Evolutionary conservation across 2,329 filamentous ascomycete genomes (phyloP).

Genomic region (Colletotrichum sp.): DNA sequence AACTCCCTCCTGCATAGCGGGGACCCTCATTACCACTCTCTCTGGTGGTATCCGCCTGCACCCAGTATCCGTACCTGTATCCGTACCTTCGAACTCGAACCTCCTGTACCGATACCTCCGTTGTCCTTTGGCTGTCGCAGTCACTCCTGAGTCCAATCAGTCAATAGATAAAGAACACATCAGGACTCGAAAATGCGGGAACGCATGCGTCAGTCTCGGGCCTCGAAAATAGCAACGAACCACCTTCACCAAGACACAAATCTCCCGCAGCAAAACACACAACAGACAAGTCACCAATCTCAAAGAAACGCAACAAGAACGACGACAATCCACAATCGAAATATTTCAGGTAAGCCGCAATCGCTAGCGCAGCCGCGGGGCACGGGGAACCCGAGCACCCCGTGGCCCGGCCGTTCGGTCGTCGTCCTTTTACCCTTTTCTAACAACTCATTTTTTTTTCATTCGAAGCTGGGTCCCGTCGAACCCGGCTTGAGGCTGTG

Average conservation of each 20-base stretch:
- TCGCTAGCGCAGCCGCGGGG: neutral
- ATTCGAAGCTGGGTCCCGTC: neutral
- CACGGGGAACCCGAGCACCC: slow-evolving; percentile 8
- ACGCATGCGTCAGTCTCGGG: neutral
- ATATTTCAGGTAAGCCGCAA: neutral
- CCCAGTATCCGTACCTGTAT: neutral
- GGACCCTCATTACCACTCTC: neutral
- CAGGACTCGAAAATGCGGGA: neutral
- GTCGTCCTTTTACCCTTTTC: neutral
- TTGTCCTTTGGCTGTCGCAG: neutral
- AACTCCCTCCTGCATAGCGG: neutral
- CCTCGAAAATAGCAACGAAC: neutral
- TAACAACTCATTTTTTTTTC: neutral
- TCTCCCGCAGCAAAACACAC: neutral
- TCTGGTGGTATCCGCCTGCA: neutral
- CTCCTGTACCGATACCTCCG: neutral
- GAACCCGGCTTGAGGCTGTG: neutral
- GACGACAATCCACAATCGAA: neutral
- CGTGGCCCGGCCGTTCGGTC: slow-evolving; percentile 3
- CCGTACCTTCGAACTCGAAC: neutral
- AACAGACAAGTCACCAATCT: neutral
- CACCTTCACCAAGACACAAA: neutral
- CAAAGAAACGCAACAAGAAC: neutral
- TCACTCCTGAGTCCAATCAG: neutral
- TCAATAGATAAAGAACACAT: neutral